phyloP scores from a whole-genome alignment of 345 rosid species.

The Hevea brasiliensis region DNA sequence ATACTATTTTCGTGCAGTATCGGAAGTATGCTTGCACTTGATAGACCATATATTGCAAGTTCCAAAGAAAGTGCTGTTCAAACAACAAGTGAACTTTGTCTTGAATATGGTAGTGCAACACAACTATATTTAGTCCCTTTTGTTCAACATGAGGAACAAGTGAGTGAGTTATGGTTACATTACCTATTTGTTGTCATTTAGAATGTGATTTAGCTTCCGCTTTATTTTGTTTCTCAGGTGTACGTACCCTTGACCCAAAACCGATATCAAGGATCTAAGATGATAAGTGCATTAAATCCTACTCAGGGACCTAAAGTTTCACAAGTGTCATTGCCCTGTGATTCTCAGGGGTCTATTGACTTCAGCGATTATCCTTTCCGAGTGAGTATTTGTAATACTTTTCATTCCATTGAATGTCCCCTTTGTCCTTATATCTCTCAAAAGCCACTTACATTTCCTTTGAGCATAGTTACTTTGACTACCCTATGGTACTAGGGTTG shows the following conservation, averaged over 20 bases:
- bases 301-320: slow-evolving; percentile 61
- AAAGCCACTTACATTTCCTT: not conserved
- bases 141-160: slow-evolving; percentile 77
- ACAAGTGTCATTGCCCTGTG: slow-evolving; percentile 83
- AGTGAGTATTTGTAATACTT: slow-evolving; percentile 43
- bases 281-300: slow-evolving; percentile 52
- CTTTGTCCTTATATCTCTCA: not conserved
- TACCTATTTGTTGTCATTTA: slow-evolving; percentile 6
- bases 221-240: slow-evolving; percentile 48
- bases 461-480: not conserved
- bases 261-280: slow-evolving; percentile 61
- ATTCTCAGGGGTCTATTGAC: slow-evolving; percentile 81
- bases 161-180: slow-evolving; percentile 27
- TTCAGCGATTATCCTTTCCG: slow-evolving; percentile 80
- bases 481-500: not conserved
- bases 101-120: slow-evolving; percentile 96
- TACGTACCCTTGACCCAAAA: slow-evolving; percentile 63
- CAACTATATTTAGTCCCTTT: slow-evolving; percentile 80
- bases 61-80: slow-evolving; percentile 53
- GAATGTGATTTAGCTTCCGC: slow-evolving; percentile 18
- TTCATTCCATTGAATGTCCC: not conserved
- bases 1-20: slow-evolving; percentile 45
- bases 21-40: slow-evolving; percentile 89
- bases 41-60: slow-evolving; percentile 77
- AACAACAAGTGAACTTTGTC: slow-evolving; percentile 57